Conservation (phyloP, 495 filamentous ascomycete species). For the Hyphodiscus hymeniophilus region DNA sequence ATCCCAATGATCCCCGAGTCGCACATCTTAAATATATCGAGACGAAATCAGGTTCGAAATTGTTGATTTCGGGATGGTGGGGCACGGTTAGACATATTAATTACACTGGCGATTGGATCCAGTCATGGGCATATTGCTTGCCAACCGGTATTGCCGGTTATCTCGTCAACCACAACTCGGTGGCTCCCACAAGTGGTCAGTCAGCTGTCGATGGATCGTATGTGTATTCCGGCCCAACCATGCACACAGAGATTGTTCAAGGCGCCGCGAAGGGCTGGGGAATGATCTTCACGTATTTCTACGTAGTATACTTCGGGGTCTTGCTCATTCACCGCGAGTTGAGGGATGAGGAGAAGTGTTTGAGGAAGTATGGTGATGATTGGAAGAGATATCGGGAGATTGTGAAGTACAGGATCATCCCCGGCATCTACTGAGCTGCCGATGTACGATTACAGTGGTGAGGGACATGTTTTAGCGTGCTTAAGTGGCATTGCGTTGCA, state of each 20-base stretch:
- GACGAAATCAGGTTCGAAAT: constrained; percentile 70
- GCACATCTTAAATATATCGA: constrained; percentile 79
- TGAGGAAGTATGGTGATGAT: constrained; percentile 84
- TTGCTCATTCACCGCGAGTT: constrained; percentile 85
- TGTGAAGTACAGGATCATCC: constrained; percentile 80
- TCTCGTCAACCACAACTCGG: constrained; percentile 45
- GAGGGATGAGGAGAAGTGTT: constrained; percentile 89
- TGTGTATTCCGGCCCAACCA: constrained; percentile 22
- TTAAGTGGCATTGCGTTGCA: too few species aligned
- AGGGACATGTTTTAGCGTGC: too few species aligned
- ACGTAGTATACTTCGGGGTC: constrained; percentile 85
- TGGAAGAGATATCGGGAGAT: constrained; percentile 84
- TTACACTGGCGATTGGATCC: constrained; percentile 95
- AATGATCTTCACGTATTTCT: constrained; percentile 90
- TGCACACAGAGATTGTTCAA: constrained; percentile 46
- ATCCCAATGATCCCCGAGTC: constrained; percentile 76
- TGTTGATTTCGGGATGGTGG: constrained; percentile 93
- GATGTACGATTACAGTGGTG: too few species aligned
- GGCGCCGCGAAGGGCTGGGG: constrained; percentile 72
- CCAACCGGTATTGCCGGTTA: constrained; percentile 87
- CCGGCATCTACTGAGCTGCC: constrained; percentile 80
- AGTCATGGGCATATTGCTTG: constrained; percentile 85
- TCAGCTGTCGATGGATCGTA: constrained; percentile 44
- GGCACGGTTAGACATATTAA: constrained; percentile 89
- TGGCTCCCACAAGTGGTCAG: constrained; percentile 34